phyloP scores from a whole-genome alignment of 352 stramenopile species.

The Phytophthora pluvialis region DNA sequence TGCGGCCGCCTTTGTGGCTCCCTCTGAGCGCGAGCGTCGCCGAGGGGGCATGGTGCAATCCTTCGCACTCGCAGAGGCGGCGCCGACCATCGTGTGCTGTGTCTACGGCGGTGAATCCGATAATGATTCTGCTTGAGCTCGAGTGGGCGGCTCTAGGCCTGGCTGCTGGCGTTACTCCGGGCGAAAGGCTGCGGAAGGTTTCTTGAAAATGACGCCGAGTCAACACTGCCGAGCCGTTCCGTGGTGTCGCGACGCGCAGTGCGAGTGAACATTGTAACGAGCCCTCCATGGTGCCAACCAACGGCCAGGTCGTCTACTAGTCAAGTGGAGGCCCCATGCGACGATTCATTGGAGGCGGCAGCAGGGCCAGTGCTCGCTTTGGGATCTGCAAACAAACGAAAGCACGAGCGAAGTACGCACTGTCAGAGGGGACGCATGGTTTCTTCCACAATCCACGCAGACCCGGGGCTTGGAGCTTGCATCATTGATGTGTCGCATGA shows the following conservation, averaged over 20 bases:
- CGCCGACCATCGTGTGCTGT: conserved; percentile 13
- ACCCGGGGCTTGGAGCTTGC: too few relatives aligned
- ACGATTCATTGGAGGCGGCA: not conserved
- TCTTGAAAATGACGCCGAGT: conserved; percentile 8
- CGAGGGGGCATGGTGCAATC: conserved; percentile 7
- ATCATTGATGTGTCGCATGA: too few relatives aligned
- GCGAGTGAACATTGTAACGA: conserved; percentile 4
- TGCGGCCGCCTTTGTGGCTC: conserved; percentile 17
- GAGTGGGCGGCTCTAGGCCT: not conserved
- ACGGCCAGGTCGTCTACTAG: too few relatives aligned
- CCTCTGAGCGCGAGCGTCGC: conserved; percentile 33
- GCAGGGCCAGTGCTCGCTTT: conserved; percentile 11
- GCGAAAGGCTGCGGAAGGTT: conserved; percentile 35
- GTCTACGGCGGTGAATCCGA: conserved; percentile 23
- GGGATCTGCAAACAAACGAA: not conserved
- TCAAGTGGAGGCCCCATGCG: too few relatives aligned
- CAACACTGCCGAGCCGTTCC: conserved; percentile 11
- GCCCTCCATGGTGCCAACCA: not conserved
- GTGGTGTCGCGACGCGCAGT: not conserved
- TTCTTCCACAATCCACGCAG: conserved; percentile 33
- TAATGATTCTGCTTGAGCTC: conserved; percentile 20
- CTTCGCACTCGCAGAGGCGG: not conserved
- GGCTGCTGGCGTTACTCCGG: not conserved
- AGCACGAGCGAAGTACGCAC: conserved; percentile 1
- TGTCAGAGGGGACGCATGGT: not conserved